Base-by-base conservation (phyloP, 306 rosid species). In the Cucumis cinereus region DNA sequence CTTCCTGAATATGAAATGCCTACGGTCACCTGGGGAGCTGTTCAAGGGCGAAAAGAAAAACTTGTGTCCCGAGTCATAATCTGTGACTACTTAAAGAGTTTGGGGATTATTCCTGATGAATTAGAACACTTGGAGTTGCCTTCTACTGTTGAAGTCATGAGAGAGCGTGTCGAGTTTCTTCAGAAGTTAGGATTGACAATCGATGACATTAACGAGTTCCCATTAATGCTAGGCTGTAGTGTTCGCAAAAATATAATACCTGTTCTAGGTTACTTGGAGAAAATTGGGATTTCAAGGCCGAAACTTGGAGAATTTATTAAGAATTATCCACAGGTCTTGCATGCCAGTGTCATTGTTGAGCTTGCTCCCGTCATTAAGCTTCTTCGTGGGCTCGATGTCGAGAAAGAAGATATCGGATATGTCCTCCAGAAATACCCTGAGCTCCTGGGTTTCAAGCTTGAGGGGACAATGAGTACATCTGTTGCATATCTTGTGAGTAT, bases 381-480 rank as follows among this genome's bases (percentile, higher is more conserved):
- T 50, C 97, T 94, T 22, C 89, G 99, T 50, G 99, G 99, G 10
- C 93, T 94, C 40, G 97, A 90, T 80, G 96, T 92, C 23, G 99
- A 94, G 79, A 94, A 79, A 79, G 84, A 83, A 52, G 96, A 94
- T 78, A 86, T 92, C 68, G 99, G 97, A 55, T 94, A 83, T 87
- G 96, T 94, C 38, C 77, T 94, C 87, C 88, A 78, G 61, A 94
- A 90, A 81, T 90, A 94, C 76, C 97, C 99, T 56, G 96, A 94
- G 76, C 95, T 94, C 81, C 81, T 94, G 14, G 97, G 99, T 69
- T 94, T 89, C 82, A 94, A 92, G 85, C 96, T 90, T 47, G 97
- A 94, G 76, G 99, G 99, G 79, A 92, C 99, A 49, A 90, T 94
- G 98, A 94, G 98, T 61, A 94, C 99, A 63, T 89, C 98, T 0